Percentiles rank a stretch among this genome's conserved stretches.
Conservation (phyloP, 2,329 filamentous ascomycete genomes). For the Cadophora sp. region DNA sequence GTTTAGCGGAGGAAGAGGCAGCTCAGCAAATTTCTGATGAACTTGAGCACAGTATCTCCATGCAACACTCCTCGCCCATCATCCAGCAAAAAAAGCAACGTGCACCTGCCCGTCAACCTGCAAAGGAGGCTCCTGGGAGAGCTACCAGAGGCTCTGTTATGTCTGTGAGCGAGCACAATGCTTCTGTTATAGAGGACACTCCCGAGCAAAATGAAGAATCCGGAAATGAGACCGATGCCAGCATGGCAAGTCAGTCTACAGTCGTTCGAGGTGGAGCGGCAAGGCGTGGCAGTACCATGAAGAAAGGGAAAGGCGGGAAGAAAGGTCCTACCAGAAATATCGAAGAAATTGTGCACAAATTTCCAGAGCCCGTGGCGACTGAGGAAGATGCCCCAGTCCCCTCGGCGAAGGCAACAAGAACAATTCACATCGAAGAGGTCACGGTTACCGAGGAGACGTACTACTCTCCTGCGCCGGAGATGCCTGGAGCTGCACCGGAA, state of each 20-base stretch:
- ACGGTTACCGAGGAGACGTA: conserved; percentile 30
- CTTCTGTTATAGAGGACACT: conserved; percentile 18
- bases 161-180: conserved; percentile 30
- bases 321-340: conserved; percentile 36
- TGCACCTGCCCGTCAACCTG: conserved; percentile 31
- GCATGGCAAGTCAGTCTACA: conserved; percentile 42
- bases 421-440: conserved; percentile 30
- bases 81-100: conserved; percentile 36
- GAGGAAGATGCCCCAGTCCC: conserved; percentile 19
- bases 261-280: conserved; percentile 36
- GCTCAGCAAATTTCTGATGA: conserved; percentile 35
- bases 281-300: conserved; percentile 36
- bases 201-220: conserved; percentile 43
- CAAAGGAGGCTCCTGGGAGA: conserved; percentile 28
- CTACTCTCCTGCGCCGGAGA: conserved; percentile 28
- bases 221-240: conserved; percentile 45
- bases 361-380: conserved; percentile 12
- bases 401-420: conserved; percentile 23
- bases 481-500: conserved; percentile 17
- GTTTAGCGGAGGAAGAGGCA: conserved; percentile 29
- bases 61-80: conserved; percentile 37
- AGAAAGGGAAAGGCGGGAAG: conserved; percentile 41
- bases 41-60: conserved; percentile 39
- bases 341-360: conserved; percentile 38
- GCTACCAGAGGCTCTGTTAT: conserved; percentile 35